Base-by-base conservation (phyloP, 768 basidiomycete genomes). In the Kwoniella sp. region DNA sequence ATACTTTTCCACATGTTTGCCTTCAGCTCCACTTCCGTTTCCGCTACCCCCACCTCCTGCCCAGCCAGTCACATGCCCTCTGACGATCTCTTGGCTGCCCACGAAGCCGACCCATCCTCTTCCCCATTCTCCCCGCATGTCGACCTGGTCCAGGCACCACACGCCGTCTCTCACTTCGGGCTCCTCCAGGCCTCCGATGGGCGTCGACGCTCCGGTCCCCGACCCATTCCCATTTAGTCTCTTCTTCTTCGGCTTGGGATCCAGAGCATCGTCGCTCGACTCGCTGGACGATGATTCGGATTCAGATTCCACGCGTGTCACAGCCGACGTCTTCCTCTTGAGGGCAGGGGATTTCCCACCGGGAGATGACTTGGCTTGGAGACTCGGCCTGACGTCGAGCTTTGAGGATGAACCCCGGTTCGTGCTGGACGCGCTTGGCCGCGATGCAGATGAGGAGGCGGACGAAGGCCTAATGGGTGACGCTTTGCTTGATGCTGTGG, bases 71-170 rank as follows among this genome's bases (percentile, higher is more conserved):
- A 52, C 41, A 39, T 54, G 26, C 23, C 60, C 65, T 29, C 56
- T 57, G 8, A 66, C 43, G 1, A 58, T 57, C 27, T 57, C 60
- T 42, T 63, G 59, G 37, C 44, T 59, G 2, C 37, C 40, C 8
- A 64, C 57, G 40, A 66, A 69, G 3, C 65, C 67, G 3, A 49
- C 56, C 62, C 62, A 67, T 34, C 61, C 65, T 46, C 65, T 47
- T 1, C 50, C 57, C 54, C 53, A 69, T 39, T 62, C 64, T 11
- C 59, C 60, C 33, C 62, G 26, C 48, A 54, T 54, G 40, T 59
- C 63, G 10, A 54, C 62, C 32, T 59, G 40, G 42, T 57, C 56
- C 17, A 50, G n/a, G n/a, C 48, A 42, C 29, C 38, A 33, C 8
- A 40, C 37, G 33, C 41, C 48, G 12, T 52, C 40, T 22, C 62